phyloP scores from a whole-genome alignment of 169 alveolate genomes.

The Cryptosporidium canis region DNA sequence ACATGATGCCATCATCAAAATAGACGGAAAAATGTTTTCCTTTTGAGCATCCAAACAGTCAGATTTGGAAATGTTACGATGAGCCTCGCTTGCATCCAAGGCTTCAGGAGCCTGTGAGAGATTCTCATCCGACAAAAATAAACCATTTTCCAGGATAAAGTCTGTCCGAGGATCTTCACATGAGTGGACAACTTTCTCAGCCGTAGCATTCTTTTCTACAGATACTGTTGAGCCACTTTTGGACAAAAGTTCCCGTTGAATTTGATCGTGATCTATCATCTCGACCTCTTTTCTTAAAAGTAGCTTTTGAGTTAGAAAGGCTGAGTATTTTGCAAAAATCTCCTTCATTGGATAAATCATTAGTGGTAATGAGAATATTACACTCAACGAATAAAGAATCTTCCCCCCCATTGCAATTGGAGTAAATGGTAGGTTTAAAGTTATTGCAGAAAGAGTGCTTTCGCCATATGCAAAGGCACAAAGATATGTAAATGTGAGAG shows the following conservation, averaged over 20 bases:
- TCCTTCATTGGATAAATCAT: slow-evolving; percentile 58
- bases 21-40: slow-evolving; percentile 12
- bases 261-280: neutral
- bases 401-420: slow-evolving; percentile 48
- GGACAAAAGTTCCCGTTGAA: neutral
- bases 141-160: neutral
- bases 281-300: neutral
- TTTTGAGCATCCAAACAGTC: neutral
- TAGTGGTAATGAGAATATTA: slow-evolving; percentile 47
- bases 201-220: neutral
- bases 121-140: neutral
- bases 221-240: neutral
- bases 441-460: slow-evolving; percentile 35
- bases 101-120: neutral
- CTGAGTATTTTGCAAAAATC: slow-evolving; percentile 42
- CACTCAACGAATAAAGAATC: slow-evolving; percentile 43
- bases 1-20: slow-evolving; percentile 31
- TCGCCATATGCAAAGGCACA: slow-evolving; percentile 70
- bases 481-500: slow-evolving; percentile 54
- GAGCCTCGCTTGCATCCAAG: neutral
- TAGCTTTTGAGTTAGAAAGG: neutral
- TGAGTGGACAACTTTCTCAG: neutral
- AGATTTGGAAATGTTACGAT: neutral
- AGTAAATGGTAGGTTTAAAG: slow-evolving; percentile 56
- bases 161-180: neutral